Percentiles rank a stretch among this genome's conserved stretches.
phyloP scores from a whole-genome alignment of 2,329 filamentous ascomycete species.

The Phialocephala sp. region DNA sequence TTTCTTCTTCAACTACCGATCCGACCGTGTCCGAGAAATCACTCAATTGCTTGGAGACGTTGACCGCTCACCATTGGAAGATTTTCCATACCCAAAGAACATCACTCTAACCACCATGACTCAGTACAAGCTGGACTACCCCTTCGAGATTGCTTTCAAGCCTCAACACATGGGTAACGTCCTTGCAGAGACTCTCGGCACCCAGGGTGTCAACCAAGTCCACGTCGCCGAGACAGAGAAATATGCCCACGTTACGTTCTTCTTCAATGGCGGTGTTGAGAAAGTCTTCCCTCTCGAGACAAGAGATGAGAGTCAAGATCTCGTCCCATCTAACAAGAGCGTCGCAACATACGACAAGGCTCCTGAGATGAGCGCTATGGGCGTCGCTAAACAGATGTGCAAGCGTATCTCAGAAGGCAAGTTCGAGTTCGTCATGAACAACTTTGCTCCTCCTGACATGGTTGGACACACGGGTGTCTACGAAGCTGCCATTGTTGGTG shows the following conservation, averaged over 20 bases:
- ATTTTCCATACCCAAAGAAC: constrained; percentile 94
- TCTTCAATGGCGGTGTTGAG: constrained; percentile 99
- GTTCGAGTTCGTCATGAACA: constrained; percentile 99
- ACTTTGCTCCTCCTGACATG: constrained; percentile 99
- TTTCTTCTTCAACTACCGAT: constrained; percentile 99
- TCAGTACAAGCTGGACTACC: constrained; percentile 94
- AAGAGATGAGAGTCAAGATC: constrained; percentile 79
- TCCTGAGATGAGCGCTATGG: constrained; percentile 93
- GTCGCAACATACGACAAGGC: constrained; percentile 95
- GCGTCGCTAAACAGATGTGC: constrained; percentile 85
- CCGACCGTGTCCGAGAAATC: constrained; percentile 94
- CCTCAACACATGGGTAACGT: constrained; percentile 98
- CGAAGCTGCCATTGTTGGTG: constrained; percentile 86
- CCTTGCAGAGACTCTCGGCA: constrained; percentile 94
- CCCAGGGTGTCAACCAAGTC: constrained; percentile 88
- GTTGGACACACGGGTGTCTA: constrained; percentile 98
- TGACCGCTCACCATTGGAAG: constrained; percentile 87
- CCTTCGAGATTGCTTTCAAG: constrained; percentile 89
- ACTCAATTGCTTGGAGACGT: constrained; percentile 91
- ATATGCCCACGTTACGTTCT: constrained; percentile 99
- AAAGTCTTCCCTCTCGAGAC: constrained; percentile 92
- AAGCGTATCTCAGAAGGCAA: constrained; percentile 85
- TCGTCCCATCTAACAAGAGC: constrained; percentile 85
- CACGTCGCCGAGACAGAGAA: constrained; percentile 99
- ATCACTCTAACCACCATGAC: constrained; percentile 94